These are phyloP conservation scores for Westerdykella sp. DNA, from an alignment of 2,329 filamentous ascomycete species.

Conservation along the genomic window DNA sequence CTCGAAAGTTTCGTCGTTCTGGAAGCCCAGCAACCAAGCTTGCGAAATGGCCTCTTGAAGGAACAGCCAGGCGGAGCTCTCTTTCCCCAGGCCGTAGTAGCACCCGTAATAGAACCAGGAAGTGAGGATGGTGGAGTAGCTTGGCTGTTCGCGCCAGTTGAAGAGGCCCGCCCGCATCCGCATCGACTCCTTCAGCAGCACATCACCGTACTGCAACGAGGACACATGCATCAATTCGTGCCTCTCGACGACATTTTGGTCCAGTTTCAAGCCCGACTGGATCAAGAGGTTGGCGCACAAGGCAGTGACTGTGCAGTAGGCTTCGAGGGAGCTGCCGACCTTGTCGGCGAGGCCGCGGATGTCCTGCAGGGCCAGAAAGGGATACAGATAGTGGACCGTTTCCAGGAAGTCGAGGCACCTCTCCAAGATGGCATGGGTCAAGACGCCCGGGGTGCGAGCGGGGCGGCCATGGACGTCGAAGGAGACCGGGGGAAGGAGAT, in stretches of 20 bases:
- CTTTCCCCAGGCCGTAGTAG: conserved; percentile 57
- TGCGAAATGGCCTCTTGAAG: conserved; percentile 56
- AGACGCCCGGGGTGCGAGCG: conserved; percentile 45
- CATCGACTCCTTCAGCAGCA: conserved; percentile 54
- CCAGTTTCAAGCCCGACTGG: conserved; percentile 43
- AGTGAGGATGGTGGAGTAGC: conserved; percentile 53
- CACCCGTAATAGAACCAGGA: conserved; percentile 57
- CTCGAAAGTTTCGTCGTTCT: conserved; percentile 53
- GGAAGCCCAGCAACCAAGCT: conserved; percentile 53
- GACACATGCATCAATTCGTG: conserved; percentile 38
- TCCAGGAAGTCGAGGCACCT: conserved; percentile 54
- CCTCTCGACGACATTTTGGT: conserved; percentile 44
- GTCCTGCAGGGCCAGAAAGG: conserved; percentile 49
- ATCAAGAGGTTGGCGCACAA: conserved; percentile 45
- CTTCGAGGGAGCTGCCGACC: conserved; percentile 49
- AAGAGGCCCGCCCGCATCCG: conserved; percentile 49
- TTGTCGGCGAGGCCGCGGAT: conserved; percentile 49
- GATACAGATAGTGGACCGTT: conserved; percentile 60
- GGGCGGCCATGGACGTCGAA: conserved; percentile 39
- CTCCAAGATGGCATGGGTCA: conserved; percentile 46
- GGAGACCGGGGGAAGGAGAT: conserved; percentile 36
- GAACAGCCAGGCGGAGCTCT: conserved; percentile 58
- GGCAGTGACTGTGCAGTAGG: conserved; percentile 52
- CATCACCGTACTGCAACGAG: conserved; percentile 45
- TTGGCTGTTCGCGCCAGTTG: conserved; percentile 53